phyloP scores from a whole-genome alignment of 495 filamentous ascomycete species.

The Aspergillus nidulans region DNA sequence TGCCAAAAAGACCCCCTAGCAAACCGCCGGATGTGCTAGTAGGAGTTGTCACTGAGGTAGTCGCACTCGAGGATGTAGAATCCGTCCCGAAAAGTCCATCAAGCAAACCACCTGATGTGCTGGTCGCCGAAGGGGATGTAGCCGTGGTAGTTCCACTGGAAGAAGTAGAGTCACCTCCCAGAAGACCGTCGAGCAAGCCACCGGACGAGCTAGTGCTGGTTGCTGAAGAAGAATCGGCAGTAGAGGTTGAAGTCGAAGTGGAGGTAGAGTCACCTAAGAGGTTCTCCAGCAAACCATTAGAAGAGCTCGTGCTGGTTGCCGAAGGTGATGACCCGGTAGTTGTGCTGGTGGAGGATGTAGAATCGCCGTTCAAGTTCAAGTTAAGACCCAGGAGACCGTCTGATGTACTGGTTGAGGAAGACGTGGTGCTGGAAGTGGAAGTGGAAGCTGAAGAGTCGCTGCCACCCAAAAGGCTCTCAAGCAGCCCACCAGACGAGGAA shows the following conservation, averaged over 20 bases:
- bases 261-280: not conserved
- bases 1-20: not conserved
- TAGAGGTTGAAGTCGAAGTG: not conserved
- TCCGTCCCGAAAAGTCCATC: not conserved
- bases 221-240: not conserved
- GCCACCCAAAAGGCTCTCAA: not conserved
- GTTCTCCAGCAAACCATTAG: not conserved
- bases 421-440: not conserved
- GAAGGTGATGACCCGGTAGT: not conserved
- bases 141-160: not conserved
- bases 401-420: not conserved
- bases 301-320: not conserved
- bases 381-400: not conserved
- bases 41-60: not conserved
- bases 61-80: not conserved
- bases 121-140: not conserved
- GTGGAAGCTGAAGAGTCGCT: constrained; percentile 1
- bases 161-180: not conserved
- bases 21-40: constrained; percentile 1
- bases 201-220: not conserved
- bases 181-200: not conserved
- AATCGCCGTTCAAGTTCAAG: not conserved
- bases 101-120: constrained; percentile 2
- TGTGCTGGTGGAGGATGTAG: not conserved
- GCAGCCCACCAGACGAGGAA: not conserved